Evolutionary conservation across 2,329 filamentous ascomycete species (phyloP).

Genomic region (Neoarthrinium moseri): DNA sequence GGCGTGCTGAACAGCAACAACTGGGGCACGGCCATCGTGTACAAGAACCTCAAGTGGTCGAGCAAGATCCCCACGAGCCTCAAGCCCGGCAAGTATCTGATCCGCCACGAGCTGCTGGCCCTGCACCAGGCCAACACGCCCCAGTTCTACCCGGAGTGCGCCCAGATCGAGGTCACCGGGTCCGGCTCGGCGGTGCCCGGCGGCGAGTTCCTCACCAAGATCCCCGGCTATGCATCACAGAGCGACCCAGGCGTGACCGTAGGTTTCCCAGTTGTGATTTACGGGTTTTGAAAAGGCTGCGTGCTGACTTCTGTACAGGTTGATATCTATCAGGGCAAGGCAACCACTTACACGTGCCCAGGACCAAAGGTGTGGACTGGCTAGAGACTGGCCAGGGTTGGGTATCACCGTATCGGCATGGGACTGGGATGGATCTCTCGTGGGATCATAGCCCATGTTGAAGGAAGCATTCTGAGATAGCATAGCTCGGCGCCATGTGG

Average conservation of each 20-base stretch:
- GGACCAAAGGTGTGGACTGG: too few relatives aligned
- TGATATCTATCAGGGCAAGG: too few relatives aligned
- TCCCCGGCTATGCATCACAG: slow-evolving; percentile 43
- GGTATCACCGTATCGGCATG: too few relatives aligned
- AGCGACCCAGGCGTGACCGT: slow-evolving; percentile 47
- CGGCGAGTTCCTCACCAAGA: slow-evolving; percentile 38
- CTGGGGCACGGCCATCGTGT: slow-evolving; percentile 47
- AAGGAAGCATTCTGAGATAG: too few relatives aligned
- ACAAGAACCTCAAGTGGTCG: slow-evolving; percentile 45
- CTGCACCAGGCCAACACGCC: slow-evolving; percentile 48
- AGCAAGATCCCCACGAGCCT: slow-evolving; percentile 48
- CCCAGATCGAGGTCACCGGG: slow-evolving; percentile 50
- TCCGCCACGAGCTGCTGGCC: slow-evolving; percentile 56
- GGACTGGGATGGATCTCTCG: too few relatives aligned
- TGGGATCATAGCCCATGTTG: too few relatives aligned
- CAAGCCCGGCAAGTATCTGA: slow-evolving; percentile 53
- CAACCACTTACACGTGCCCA: too few relatives aligned
- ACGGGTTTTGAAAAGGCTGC: too few relatives aligned
- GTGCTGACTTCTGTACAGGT: too few relatives aligned
- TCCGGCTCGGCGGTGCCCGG: slow-evolving; percentile 42
- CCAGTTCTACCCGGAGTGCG: slow-evolving; percentile 44
- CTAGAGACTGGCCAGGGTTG: too few relatives aligned
- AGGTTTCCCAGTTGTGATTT: too few relatives aligned
- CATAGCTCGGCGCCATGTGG: too few relatives aligned
- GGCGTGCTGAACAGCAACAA: slow-evolving; percentile 40